Percentiles rank a stretch among this genome's conserved stretches.
phyloP scores from a whole-genome alignment of 2,329 filamentous ascomycete species.

The Pestalotiopsis sp. region DNA sequence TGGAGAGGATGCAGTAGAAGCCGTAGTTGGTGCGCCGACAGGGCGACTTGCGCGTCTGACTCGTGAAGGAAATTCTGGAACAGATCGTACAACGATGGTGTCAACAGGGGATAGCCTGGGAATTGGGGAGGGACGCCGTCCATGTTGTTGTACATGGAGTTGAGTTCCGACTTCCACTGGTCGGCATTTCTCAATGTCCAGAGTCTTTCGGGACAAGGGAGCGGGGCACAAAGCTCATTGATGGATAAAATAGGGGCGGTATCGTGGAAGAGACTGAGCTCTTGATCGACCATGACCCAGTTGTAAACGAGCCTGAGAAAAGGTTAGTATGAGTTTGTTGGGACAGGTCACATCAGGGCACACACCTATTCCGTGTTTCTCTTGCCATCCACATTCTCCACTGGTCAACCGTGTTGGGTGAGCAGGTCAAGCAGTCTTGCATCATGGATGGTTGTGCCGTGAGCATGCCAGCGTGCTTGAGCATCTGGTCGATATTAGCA shows the following conservation, averaged over 20 bases:
- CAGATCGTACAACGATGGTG: conserved; percentile 62
- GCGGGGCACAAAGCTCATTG: conserved; percentile 64
- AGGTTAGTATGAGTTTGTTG: conserved; percentile 9
- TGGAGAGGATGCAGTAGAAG: conserved; percentile 70
- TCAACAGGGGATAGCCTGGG: conserved; percentile 51
- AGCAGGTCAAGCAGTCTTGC: conserved; percentile 59
- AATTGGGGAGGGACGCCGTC: conserved; percentile 52
- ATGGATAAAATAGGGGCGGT: conserved; percentile 63
- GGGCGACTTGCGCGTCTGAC: conserved; percentile 42
- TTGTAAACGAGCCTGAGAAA: conserved; percentile 64
- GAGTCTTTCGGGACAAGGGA: conserved; percentile 62
- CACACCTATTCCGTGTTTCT: conserved; percentile 64
- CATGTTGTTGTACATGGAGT: conserved; percentile 57
- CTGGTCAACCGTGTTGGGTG: conserved; percentile 47
- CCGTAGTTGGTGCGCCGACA: conserved; percentile 61
- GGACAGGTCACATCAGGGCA: conserved; percentile 7
- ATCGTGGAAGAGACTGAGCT: conserved; percentile 68
- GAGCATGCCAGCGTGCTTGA: conserved; percentile 63
- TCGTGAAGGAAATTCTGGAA: conserved; percentile 71
- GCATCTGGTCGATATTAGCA: conserved; percentile 49
- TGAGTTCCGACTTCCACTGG: conserved; percentile 62
- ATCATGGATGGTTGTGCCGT: conserved; percentile 56
- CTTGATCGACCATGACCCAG: conserved; percentile 75
- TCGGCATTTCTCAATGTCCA: conserved; percentile 62
- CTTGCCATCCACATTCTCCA: conserved; percentile 68